phyloP scores from a whole-genome alignment of 768 basidiomycete species.

The Tubosaeta sp. region DNA sequence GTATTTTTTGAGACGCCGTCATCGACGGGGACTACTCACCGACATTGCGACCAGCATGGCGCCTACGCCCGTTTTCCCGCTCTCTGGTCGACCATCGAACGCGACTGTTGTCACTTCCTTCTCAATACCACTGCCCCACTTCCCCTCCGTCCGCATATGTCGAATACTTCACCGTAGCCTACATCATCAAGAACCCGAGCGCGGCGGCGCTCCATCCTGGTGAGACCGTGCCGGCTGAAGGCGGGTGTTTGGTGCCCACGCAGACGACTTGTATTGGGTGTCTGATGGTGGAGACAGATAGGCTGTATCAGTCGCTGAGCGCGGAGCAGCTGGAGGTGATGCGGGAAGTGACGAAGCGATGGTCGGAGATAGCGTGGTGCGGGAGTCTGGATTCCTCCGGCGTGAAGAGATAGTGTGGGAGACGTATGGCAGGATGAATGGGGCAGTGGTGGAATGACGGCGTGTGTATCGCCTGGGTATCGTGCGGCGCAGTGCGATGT shows the following conservation, averaged over 20 bases:
- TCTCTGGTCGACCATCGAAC: slow-evolving; percentile 15
- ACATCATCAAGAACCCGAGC: slow-evolving; percentile 7
- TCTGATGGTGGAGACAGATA: slow-evolving; percentile 19
- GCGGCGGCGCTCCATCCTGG: slow-evolving; percentile 16
- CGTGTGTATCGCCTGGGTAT: slow-evolving; percentile 4
- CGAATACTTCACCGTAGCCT: slow-evolving; percentile 6
- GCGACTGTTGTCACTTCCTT: slow-evolving; percentile 19
- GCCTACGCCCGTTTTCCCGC: slow-evolving; percentile 13
- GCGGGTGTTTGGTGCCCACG: slow-evolving; percentile 14
- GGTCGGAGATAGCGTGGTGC: slow-evolving; percentile 14
- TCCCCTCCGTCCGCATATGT: slow-evolving; percentile 9
- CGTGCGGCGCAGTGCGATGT: slow-evolving; percentile 13
- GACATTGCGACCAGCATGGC: slow-evolving; percentile 11
- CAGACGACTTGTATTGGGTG: slow-evolving; percentile 18
- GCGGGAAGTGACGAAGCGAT: slow-evolving; percentile 6
- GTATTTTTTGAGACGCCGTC: slow-evolving; percentile 9
- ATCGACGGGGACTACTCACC: slow-evolving; percentile 17
- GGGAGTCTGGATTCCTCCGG: slow-evolving; percentile 15
- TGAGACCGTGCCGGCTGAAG: slow-evolving; percentile 2
- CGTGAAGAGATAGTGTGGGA: slow-evolving; percentile 9
- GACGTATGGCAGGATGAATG: slow-evolving; percentile 8
- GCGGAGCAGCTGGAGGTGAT: slow-evolving; percentile 1
- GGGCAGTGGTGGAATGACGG: slow-evolving; percentile 10
- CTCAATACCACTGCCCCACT: slow-evolving; percentile 11
- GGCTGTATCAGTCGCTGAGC: slow-evolving; percentile 14